These are phyloP conservation scores for Leccinum truebloodii DNA, from an alignment of 768 basidiomycete species.

Conservation along the genomic window DNA sequence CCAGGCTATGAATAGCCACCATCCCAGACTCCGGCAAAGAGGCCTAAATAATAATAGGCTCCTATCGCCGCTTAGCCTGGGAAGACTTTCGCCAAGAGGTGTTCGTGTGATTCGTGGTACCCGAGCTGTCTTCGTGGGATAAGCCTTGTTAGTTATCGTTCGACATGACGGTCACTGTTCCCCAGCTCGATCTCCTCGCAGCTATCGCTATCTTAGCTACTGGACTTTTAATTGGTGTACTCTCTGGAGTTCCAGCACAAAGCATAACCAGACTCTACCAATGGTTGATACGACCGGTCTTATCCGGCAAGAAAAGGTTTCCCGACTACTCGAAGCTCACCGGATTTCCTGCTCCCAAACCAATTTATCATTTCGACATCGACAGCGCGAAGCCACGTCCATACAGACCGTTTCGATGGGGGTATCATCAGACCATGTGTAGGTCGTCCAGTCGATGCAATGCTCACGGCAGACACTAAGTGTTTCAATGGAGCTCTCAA, in stretches of 20 bases:
- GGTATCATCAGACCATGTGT: constrained; percentile 60
- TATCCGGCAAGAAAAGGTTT: constrained; percentile 14
- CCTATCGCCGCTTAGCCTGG: background rate
- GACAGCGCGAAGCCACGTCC: constrained; percentile 46
- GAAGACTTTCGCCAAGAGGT: background rate
- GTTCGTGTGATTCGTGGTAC: background rate
- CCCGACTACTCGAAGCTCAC: constrained; percentile 45
- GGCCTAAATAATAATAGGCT: background rate
- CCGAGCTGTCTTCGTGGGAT: background rate
- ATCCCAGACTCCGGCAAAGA: background rate
- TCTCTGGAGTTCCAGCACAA: constrained; percentile 1
- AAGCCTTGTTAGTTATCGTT: background rate
- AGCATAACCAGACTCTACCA: background rate
- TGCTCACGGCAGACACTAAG: background rate
- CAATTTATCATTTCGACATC: constrained; percentile 45
- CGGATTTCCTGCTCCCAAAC: constrained; percentile 42
- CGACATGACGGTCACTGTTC: constrained; percentile 11
- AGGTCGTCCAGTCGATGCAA: constrained; percentile 10
- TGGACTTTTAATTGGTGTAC: constrained; percentile 3
- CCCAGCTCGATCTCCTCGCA: constrained; percentile 1
- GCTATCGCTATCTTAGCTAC: constrained; percentile 4
- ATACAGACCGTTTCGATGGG: constrained; percentile 58
- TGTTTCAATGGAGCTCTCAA: constrained; percentile 38
- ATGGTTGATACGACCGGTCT: constrained; percentile 8
- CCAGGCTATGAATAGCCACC: constrained; percentile 45